Conservation (phyloP, 2,329 filamentous ascomycete genomes). For the Aspergillus pseudoglaucus region DNA sequence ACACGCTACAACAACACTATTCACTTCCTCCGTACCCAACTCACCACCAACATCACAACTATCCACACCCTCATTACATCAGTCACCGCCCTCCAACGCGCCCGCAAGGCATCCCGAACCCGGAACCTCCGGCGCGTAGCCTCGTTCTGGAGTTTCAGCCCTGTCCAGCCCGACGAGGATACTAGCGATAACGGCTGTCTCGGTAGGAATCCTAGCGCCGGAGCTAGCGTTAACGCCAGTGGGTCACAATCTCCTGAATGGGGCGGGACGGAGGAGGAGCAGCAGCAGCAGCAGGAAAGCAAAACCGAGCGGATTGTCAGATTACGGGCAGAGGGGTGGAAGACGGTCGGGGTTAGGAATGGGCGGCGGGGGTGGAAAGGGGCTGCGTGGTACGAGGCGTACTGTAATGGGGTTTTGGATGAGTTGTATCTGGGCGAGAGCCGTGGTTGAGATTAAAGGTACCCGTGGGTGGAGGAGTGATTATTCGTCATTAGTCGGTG, state of each 20-base stretch:
- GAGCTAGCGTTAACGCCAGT: no score
- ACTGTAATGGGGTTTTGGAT: constrained; percentile 30
- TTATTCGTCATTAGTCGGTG: no score
- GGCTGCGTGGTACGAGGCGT: constrained; percentile 29
- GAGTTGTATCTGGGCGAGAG: constrained; percentile 26
- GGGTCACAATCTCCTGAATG: neutral
- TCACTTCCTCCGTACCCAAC: constrained; percentile 18
- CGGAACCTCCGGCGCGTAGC: constrained; percentile 22
- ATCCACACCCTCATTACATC: constrained; percentile 22
- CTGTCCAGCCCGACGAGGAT: constrained; percentile 12
- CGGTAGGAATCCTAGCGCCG: neutral
- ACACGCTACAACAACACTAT: constrained; percentile 19
- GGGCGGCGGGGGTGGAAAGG: constrained; percentile 31
- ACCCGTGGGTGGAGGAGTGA: no score
- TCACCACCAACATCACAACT: constrained; percentile 20
- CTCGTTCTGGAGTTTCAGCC: constrained; percentile 37
- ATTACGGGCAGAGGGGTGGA: constrained; percentile 31
- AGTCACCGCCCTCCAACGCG: constrained; percentile 17
- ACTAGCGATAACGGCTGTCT: no score
- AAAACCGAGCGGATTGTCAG: constrained; percentile 28
- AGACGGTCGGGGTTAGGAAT: constrained; percentile 30
- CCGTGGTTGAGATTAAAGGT: no score
- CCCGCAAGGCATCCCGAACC: constrained; percentile 14
- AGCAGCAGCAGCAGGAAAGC: constrained; percentile 20
- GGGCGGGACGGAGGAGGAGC: neutral